phyloP scores from a whole-genome alignment of 2,329 filamentous ascomycete genomes.

The Epichloe bromicola region DNA sequence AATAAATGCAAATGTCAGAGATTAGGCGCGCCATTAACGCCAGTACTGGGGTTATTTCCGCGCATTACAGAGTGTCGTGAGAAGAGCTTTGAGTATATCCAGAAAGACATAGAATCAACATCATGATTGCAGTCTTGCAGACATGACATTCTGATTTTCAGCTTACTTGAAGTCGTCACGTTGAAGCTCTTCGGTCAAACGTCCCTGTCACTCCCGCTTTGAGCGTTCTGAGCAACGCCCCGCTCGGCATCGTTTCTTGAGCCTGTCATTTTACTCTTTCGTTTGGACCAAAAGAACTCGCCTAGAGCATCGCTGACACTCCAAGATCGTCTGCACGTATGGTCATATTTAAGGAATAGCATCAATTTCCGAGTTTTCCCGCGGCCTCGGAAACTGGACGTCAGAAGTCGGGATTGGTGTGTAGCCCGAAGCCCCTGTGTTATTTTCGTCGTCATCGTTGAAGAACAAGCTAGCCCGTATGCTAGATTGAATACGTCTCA shows the following conservation, averaged over 20 bases:
- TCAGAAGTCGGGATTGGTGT: constrained; percentile 14
- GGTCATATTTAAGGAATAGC: constrained; percentile 8
- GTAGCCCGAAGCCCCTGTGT: constrained; percentile 10
- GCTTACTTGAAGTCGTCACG: no score
- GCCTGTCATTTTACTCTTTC: constrained; percentile 17
- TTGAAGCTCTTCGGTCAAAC: neutral
- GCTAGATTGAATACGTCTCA: constrained; percentile 34
- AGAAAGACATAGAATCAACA: no score
- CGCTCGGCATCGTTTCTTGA: constrained; percentile 2
- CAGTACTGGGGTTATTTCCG: no score
- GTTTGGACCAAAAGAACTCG: constrained; percentile 24
- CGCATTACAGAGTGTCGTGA: no score
- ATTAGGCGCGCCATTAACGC: no score
- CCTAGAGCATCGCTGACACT: constrained; percentile 30
- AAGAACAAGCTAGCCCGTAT: constrained; percentile 44
- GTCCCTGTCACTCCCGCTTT: no score
- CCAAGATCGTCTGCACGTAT: constrained; percentile 19
- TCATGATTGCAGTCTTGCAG: no score
- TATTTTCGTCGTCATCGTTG: constrained; percentile 28
- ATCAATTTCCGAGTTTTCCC: constrained; percentile 11
- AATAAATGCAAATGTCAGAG: no score
- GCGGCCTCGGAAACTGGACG: constrained; percentile 11
- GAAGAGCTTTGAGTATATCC: no score
- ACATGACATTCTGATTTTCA: no score
- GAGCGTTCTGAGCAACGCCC: neutral